phyloP scores from a whole-genome alignment of 2,329 filamentous ascomycete genomes.

The Diaporthe batatas region DNA sequence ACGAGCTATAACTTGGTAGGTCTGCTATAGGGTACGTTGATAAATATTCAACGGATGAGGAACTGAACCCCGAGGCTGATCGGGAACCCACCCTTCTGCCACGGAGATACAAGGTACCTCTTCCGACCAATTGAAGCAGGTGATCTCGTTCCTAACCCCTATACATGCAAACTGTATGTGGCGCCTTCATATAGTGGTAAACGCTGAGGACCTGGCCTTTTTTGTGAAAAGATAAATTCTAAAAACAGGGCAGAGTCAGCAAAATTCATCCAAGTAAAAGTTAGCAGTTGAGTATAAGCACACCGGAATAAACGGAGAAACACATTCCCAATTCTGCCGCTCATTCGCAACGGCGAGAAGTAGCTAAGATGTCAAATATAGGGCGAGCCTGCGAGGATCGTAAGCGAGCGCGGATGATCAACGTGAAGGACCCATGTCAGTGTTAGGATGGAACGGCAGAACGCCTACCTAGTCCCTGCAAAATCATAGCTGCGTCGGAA shows the following conservation, averaged over 20 bases:
- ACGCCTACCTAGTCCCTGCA: conserved; percentile 3
- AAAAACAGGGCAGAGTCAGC: no score
- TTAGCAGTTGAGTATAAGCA: neutral
- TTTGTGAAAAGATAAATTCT: no score
- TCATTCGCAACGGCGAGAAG: neutral
- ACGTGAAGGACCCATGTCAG: neutral
- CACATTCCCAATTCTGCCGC: no score
- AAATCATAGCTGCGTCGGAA: neutral
- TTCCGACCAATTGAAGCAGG: neutral
- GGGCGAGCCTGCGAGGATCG: neutral
- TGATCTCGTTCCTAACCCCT: no score
- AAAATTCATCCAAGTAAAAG: neutral
- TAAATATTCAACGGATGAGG: conserved; percentile 32
- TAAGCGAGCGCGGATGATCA: conserved; percentile 18
- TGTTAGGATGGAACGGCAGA: neutral
- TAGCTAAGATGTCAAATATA: neutral
- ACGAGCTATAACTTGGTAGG: conserved; percentile 22
- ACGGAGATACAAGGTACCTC: neutral
- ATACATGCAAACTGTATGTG: no score
- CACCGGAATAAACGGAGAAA: no score
- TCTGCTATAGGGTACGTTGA: conserved; percentile 22
- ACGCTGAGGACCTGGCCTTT: no score
- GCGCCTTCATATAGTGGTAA: no score
- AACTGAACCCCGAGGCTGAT: conserved; percentile 18
- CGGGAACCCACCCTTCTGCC: conserved; percentile 25